Evolutionary conservation across 169 alveolate genomes (phyloP), one percentile per base, ranked within the genome.

Genomic region (Eimeria acervulina): DNA sequence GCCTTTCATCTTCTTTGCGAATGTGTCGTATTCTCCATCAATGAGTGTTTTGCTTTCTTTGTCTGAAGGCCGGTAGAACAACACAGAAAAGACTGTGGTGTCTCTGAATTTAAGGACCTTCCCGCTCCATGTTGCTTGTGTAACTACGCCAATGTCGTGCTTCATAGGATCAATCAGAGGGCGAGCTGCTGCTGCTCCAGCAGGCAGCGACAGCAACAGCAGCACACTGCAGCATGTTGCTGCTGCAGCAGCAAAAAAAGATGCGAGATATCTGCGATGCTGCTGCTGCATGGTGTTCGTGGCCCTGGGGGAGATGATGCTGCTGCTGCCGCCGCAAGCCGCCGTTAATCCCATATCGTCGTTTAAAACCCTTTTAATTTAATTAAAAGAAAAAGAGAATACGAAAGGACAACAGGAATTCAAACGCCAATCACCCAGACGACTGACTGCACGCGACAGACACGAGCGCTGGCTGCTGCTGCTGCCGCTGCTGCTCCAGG

Each of bases 1-100:
- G 42, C 99, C 99, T 78, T 97, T 97, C 96, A 97, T 80, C 85
- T 97, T 97, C 61, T 97, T 97, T 52, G 99, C 98, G n/a, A 97
- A 81, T 26, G 66, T 95, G 74, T 93, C 95, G 96, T 97, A 97
- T 81, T 96, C 98, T 26, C 97, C 98, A 40, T 96, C 96, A 23
- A 95, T 63, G 52, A 95, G 97, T 59, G 95, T 31, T 13, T 42
- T 44, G 85, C 85, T 51, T 47, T n/a, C 95, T 8, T 38, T 23
- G 76, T 47, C 44, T 33, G 26, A 21, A 33, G 87, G 78, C 38
- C 59, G 63, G 95, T 76, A 92, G 52, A 92, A 92, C 38, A 92
- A 76, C 10, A 92, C 84, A 23, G 92, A 28, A 21, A 61, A 78
- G 15, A 92, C 95, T 26, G 87, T n/a, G 3, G 23, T 40, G 83